Evolutionary conservation across 202 grass and related monocot genomes (phyloP).

Genomic region (Hordeum pubiflorum): DNA sequence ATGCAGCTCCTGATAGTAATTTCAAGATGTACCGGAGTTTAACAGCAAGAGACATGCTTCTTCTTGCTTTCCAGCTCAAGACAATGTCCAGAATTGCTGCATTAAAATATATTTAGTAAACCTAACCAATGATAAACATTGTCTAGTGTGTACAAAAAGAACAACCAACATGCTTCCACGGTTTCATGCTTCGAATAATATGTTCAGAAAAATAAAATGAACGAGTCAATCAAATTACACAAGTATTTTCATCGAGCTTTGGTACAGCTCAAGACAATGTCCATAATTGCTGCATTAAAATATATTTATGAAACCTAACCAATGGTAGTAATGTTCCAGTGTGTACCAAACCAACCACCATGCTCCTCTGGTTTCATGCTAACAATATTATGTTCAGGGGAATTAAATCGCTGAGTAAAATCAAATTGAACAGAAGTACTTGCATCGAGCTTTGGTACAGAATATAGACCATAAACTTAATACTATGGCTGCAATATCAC

Average conservation of each 20-base stretch:
- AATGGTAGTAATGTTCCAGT: not conserved
- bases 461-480: not conserved
- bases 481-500: not conserved
- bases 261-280: constrained; percentile 50
- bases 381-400: not conserved
- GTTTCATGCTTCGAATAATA: constrained; percentile 20
- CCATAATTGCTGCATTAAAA: constrained; percentile 67
- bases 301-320: constrained; percentile 9
- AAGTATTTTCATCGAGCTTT: not conserved
- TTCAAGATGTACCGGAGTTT: constrained; percentile 89
- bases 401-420: not conserved
- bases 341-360: not conserved
- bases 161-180: constrained; percentile 2
- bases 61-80: constrained; percentile 94
- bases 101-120: constrained; percentile 23
- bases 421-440: not conserved
- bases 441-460: not conserved
- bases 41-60: constrained; percentile 77
- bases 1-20: constrained; percentile 63
- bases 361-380: not conserved
- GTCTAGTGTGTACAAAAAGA: not conserved
- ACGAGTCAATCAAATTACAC: not conserved
- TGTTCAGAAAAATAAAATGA: not conserved
- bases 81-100: constrained; percentile 79
- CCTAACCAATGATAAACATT: not conserved